phyloP scores from a whole-genome alignment of 306 rosid genomes.

The Clitoria ternatea region DNA sequence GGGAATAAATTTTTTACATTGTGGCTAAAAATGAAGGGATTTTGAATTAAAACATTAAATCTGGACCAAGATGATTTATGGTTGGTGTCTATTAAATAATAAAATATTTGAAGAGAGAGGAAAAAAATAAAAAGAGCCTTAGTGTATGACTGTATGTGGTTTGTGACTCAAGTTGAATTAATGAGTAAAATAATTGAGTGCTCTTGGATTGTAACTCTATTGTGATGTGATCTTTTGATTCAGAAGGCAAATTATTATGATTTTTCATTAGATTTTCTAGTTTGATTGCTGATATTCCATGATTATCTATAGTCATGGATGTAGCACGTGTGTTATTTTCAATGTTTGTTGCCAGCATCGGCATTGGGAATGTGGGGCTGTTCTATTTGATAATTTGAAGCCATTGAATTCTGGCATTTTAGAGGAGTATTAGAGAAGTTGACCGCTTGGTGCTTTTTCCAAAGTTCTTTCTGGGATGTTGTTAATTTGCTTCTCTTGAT shows the following conservation, averaged over 20 bases:
- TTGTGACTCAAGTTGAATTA: not conserved
- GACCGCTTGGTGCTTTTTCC: not conserved
- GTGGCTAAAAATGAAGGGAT: not conserved
- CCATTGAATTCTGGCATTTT: not conserved
- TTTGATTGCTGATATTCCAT: conserved; percentile 1
- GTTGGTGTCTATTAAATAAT: not conserved
- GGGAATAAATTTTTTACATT: not conserved
- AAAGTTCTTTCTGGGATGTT: not conserved
- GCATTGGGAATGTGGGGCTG: not conserved
- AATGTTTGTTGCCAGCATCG: not conserved
- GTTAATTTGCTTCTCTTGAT: not conserved
- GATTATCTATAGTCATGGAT: not conserved
- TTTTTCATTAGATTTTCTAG: not conserved
- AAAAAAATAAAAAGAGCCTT: not conserved
- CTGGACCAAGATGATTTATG: not conserved
- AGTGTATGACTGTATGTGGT: not conserved
- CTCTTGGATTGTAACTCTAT: not conserved
- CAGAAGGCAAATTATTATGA: not conserved
- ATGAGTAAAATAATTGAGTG: not conserved
- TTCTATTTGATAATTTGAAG: not conserved
- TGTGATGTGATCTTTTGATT: too few species aligned
- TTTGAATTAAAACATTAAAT: not conserved
- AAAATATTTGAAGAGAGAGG: not conserved
- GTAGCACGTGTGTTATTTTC: not conserved
- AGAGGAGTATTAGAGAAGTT: conserved; percentile 14